Evolutionary conservation across 2,329 filamentous ascomycete species (phyloP), one percentile per base, ranked within the genome.

Genomic region (Arthrinium phaeospermum): DNA sequence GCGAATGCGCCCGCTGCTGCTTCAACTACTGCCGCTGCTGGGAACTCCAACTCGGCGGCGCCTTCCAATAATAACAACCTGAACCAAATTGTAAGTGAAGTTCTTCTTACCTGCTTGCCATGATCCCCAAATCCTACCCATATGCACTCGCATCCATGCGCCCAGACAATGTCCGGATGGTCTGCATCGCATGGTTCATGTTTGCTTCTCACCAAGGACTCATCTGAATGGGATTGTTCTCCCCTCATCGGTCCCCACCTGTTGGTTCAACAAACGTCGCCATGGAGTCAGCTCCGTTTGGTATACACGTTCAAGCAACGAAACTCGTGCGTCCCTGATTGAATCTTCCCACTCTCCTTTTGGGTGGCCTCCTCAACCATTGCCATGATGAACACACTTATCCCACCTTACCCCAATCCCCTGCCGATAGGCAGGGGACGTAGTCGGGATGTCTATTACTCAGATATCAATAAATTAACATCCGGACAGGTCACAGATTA

Each of bases 81-180:
- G 1, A 98, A 98, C 78, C 95, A 98, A 77, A 98, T 98, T 83
- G 96, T 98, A 88, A 89, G 95, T 85, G 22, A 24, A 22, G 13
- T 64, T 19, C 34, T n/a, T 19, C 3, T 41, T 64, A 61, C 57
- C 22, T 64, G 19, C 34, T 8, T 37, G 12, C 19, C 34, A 13
- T 41, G 19, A 24, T 7, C 30, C 22, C 10, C 57, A 14, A 22
- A 64, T 64, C 19, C 30, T 41, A 64, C 34, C 19, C 7, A 14
- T n/a, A 41, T 34, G 27, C 27, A 57, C 27, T 34, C 13, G 14
- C 19, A 10, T 34, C 16, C 24, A 34, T 57, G 14, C 51, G 19
- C 22, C 7, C 47, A 41, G 24, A 41, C 57, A 41, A 41, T 64
- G 30, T 14, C 57, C 41, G 41, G 10, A 41, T 64, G 16, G 34